phyloP scores from a whole-genome alignment of 169 alveolate genomes.

The Plasmodium coatneyi region DNA sequence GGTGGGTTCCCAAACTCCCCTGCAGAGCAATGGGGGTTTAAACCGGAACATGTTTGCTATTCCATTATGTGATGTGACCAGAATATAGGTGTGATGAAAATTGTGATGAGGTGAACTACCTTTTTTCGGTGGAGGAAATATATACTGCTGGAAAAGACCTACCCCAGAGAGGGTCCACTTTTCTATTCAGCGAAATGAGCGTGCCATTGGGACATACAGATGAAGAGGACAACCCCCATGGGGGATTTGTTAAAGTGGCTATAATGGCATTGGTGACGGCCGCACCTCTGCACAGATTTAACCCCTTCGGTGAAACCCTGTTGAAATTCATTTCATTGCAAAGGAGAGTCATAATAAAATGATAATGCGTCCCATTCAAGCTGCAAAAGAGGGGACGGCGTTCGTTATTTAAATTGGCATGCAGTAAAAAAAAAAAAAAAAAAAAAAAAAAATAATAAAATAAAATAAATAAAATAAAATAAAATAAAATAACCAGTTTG shows the following conservation, averaged over 20 bases:
- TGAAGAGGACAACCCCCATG: not conserved
- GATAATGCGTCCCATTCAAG: not conserved
- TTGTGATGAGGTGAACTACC: not conserved
- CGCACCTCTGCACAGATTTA: not conserved
- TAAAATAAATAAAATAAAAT: too few species aligned
- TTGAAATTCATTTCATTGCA: not conserved
- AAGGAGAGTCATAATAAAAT: not conserved
- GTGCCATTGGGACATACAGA: not conserved
- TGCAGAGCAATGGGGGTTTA: not conserved
- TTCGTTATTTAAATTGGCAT: not conserved
- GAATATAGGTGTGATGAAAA: not conserved
- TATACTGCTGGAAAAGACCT: not conserved
- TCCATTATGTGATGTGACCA: not conserved
- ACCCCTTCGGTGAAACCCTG: not conserved
- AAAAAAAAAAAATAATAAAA: too few species aligned
- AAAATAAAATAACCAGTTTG: not conserved
- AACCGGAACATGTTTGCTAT: not conserved
- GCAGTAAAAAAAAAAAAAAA: not conserved
- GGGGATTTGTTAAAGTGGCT: not conserved
- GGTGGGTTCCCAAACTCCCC: not conserved
- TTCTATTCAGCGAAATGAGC: not conserved
- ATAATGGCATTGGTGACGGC: not conserved
- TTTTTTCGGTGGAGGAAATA: not conserved
- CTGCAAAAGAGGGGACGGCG: not conserved
- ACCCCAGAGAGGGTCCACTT: not conserved